phyloP scores from a whole-genome alignment of 768 basidiomycete species.

The Mycena filopes region DNA sequence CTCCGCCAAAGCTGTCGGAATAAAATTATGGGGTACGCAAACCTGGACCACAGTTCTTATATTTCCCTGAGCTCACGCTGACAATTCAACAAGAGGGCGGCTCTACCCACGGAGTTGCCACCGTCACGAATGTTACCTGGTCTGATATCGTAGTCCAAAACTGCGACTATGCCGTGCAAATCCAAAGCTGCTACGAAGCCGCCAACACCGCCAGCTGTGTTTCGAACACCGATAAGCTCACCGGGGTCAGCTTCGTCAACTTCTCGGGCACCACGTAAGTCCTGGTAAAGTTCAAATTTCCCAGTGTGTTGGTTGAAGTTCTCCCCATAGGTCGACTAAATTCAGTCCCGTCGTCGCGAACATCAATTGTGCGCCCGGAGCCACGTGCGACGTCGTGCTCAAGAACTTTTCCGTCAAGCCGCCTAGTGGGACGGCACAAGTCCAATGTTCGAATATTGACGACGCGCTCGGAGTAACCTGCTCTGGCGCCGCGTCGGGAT shows the following conservation, averaged over 20 bases:
- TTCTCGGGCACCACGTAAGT: slow-evolving; percentile 44
- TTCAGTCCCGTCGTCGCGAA: slow-evolving; percentile 41
- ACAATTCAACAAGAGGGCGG: slow-evolving; percentile 35
- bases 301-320: neutral
- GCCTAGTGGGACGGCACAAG: slow-evolving; percentile 38
- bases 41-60: no score
- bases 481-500: slow-evolving; percentile 41
- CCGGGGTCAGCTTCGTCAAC: slow-evolving; percentile 38
- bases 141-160: slow-evolving; percentile 41
- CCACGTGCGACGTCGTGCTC: slow-evolving; percentile 40
- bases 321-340: slow-evolving; percentile 35
- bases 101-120: slow-evolving; percentile 42
- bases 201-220: slow-evolving; percentile 36
- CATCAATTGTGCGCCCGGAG: slow-evolving; percentile 39
- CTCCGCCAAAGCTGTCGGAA: slow-evolving; percentile 45
- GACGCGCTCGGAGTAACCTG: slow-evolving; percentile 40
- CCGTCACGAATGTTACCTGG: slow-evolving; percentile 45
- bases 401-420: slow-evolving; percentile 40
- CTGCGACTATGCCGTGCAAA: slow-evolving; percentile 47
- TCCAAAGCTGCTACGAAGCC: slow-evolving; percentile 44
- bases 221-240: slow-evolving; percentile 38
- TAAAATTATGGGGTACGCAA: slow-evolving; percentile 39
- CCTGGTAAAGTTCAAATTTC: neutral
- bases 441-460: slow-evolving; percentile 42
- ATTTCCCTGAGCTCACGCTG: no score